Evolutionary conservation across 1,284 basidiomycete species (phyloP), one percentile per base, ranked within the genome.

Genomic region (Phaffia rhodozyma): DNA sequence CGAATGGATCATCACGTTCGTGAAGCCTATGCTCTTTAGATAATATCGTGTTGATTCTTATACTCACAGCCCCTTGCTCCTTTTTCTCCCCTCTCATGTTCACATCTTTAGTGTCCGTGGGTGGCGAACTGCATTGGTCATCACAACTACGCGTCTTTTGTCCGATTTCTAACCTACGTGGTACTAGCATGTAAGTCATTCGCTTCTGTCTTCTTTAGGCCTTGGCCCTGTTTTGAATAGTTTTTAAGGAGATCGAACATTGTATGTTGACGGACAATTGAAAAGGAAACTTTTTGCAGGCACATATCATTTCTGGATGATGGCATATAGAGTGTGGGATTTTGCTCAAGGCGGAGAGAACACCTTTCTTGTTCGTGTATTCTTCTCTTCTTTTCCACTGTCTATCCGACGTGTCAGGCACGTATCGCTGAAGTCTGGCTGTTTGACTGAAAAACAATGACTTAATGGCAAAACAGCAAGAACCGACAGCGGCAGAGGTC

Each of bases 131-230:
- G 91, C 72, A 86, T 96, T 68, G 92, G 91, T 0, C 86, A 90
- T 74, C 83, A 81, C 76, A 97, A 94, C 74, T 86, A 93, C 67
- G 86, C 86, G 0, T 84, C 93, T 76, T 97, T 97, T 73, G 78
- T 96, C 62, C 86, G 92, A 25, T 97, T 97, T 76, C 82, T 97
- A 2, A 86, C 92, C 75, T 92, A 82, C 70, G 92, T 98, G 62
- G 89, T 94, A 72, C 52, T 92, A n/a, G 84, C 89, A 7, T 91
- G 89, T 72, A 77, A 29, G 63, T 64, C 29, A 69, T 66, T 34
- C 70, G 69, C 58, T 62, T 72, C 5, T 55, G 55, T 23, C 67
- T 71, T 67, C 57, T 70, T 16, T 2, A 53, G 52, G 18, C 25
- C 18, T 11, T 53, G 11, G 18, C 18, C 11, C 18, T 53, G 18